Evolutionary conservation across 2,329 filamentous ascomycete species (phyloP).

Genomic region (Diaporthe vaccinii): DNA sequence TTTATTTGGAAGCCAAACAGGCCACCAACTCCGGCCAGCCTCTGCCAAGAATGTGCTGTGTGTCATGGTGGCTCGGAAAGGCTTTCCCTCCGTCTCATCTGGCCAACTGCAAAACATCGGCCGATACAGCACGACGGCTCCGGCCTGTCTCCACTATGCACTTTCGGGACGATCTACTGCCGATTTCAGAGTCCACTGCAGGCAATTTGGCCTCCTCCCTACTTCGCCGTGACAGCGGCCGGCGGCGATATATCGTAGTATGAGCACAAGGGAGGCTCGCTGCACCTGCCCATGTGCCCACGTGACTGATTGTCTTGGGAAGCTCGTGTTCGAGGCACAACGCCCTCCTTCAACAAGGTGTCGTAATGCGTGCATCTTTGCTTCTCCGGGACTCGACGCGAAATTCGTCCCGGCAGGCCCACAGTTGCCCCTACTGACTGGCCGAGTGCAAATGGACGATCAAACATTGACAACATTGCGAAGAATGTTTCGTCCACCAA

Average conservation of each 20-base stretch:
- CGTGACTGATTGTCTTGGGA: constrained; percentile 6
- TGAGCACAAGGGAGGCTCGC: constrained; percentile 2
- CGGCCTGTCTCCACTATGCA: constrained; percentile 16
- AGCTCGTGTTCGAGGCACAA: neutral
- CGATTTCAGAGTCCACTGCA: constrained; percentile 10
- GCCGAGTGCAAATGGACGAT: constrained; percentile 22
- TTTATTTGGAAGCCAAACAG: constrained; percentile 23
- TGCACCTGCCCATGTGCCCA: neutral
- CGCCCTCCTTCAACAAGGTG: neutral
- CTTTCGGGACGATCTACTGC: constrained; percentile 32
- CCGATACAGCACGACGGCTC: constrained; percentile 30
- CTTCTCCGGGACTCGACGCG: neutral
- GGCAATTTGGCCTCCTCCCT: neutral
- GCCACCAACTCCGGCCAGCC: neutral
- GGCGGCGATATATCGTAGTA: constrained; percentile 14
- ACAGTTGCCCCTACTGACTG: constrained; percentile 9
- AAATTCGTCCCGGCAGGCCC: neutral
- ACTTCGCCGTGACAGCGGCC: neutral
- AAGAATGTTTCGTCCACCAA: constrained; percentile 34
- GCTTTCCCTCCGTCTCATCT: constrained; percentile 33
- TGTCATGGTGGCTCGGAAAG: constrained; percentile 17
- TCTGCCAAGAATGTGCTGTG: constrained; percentile 19
- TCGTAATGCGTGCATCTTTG: constrained; percentile 12
- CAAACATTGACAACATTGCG: constrained; percentile 34
- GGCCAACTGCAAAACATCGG: constrained; percentile 32